Conservation (phyloP, 192 early-diverging fungal genomes). For the Entomortierella parvispora region DNA sequence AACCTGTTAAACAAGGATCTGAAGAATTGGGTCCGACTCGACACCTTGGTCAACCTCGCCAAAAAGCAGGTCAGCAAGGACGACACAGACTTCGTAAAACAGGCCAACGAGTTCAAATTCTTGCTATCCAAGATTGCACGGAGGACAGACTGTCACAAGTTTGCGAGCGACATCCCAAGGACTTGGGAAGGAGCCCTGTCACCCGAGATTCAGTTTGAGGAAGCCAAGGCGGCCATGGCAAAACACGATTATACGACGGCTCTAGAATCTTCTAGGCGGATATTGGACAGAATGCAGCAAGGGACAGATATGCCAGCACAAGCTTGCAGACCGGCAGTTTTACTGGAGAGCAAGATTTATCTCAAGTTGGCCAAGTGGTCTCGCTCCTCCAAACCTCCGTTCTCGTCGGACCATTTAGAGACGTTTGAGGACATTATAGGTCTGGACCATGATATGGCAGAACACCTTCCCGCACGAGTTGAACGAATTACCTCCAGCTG, state of each 20-base stretch:
- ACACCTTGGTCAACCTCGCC: conserved; percentile 35
- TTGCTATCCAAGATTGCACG: conserved; percentile 45
- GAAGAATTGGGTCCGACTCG: conserved; percentile 36
- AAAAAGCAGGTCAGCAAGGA: conserved; percentile 12
- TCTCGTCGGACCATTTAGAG: conserved; percentile 14
- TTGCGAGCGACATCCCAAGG: conserved; percentile 38
- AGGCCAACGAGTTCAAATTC: conserved; percentile 47
- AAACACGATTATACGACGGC: conserved; percentile 35
- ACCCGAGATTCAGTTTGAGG: conserved; percentile 42
- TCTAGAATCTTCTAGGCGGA: conserved; percentile 8
- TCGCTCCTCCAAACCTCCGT: conserved; percentile 31
- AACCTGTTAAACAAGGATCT: conserved; percentile 33
- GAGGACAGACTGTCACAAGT: conserved; percentile 37
- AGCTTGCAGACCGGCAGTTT: not conserved
- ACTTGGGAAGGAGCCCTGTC: conserved; percentile 46
- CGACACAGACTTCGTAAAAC: conserved; percentile 5
- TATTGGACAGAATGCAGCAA: conserved; percentile 1
- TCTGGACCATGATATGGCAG: conserved; percentile 5
- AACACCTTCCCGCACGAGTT: conserved; percentile 22
- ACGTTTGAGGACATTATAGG: conserved; percentile 32
- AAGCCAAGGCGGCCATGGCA: conserved; percentile 39
- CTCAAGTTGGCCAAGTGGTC: conserved; percentile 58
- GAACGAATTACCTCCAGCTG: conserved; percentile 39
- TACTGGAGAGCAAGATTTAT: conserved; percentile 45
- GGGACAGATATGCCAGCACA: not conserved